These are phyloP conservation scores for Backusella psychrophila DNA, from an alignment of 192 early-diverging fungal species.

Conservation along the genomic window DNA sequence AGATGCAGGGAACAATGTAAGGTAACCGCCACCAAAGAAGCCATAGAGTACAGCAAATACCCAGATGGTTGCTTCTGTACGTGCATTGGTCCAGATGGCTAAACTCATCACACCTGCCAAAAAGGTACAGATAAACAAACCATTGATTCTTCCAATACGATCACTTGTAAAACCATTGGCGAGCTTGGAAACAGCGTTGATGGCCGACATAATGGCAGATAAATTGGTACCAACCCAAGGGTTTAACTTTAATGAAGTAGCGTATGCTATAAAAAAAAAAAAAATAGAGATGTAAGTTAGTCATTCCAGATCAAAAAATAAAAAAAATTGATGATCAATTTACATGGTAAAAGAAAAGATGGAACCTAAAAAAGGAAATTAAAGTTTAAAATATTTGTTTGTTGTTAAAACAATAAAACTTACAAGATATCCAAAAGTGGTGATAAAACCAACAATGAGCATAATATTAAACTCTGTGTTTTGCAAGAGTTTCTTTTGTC, in stretches of 20 bases:
- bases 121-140: slow-evolving; percentile 38
- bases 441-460: slow-evolving; percentile 35
- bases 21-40: slow-evolving; percentile 46
- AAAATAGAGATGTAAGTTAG: neutral
- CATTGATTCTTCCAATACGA: slow-evolving; percentile 44
- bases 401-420: slow-evolving; percentile 19
- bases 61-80: slow-evolving; percentile 30
- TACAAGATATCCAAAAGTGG: slow-evolving; percentile 46
- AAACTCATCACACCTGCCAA: slow-evolving; percentile 42
- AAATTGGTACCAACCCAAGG: slow-evolving; percentile 35
- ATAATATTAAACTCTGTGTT: slow-evolving; percentile 32
- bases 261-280: slow-evolving; percentile 17
- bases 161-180: slow-evolving; percentile 44
- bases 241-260: slow-evolving; percentile 23
- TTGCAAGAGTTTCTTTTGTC: slow-evolving; percentile 31
- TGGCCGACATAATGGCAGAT: slow-evolving; percentile 41
- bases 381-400: slow-evolving; percentile 27
- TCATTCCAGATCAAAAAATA: neutral
- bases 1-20: slow-evolving; percentile 35
- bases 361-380: slow-evolving; percentile 34
- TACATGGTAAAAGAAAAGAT: slow-evolving; percentile 34
- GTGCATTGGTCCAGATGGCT: slow-evolving; percentile 42
- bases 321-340: neutral
- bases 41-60: slow-evolving; percentile 44
- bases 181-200: slow-evolving; percentile 44